These are phyloP conservation scores for Pseudogymnoascus sp. DNA, from an alignment of 2,329 filamentous ascomycete species.

Conservation along the genomic window DNA sequence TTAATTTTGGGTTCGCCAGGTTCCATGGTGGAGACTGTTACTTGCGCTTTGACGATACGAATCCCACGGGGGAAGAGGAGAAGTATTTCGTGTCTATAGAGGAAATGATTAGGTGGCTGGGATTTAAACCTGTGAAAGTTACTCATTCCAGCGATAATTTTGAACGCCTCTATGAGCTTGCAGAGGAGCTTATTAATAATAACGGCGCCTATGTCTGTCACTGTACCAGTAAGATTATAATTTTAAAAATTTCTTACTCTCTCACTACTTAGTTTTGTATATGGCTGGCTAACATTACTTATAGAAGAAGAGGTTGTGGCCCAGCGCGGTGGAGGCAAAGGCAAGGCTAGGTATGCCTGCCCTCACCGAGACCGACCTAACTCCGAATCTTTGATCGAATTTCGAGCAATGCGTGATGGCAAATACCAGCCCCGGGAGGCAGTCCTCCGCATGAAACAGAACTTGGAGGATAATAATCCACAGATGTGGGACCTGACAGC, in stretches of 20 bases:
- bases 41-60: slow-evolving; percentile 86
- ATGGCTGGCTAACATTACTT: background rate
- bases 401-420: slow-evolving; percentile 86
- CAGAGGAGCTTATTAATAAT: slow-evolving; percentile 71
- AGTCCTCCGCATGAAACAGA: slow-evolving; percentile 88
- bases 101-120: slow-evolving; percentile 80
- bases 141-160: slow-evolving; percentile 91
- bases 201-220: slow-evolving; percentile 79
- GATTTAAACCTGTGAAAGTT: slow-evolving; percentile 69
- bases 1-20: slow-evolving; percentile 92
- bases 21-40: slow-evolving; percentile 62
- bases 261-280: no score
- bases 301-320: slow-evolving; percentile 70
- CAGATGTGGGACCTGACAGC: slow-evolving; percentile 96
- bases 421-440: slow-evolving; percentile 81
- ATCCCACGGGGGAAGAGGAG: slow-evolving; percentile 88
- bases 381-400: slow-evolving; percentile 73
- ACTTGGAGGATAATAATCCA: slow-evolving; percentile 74
- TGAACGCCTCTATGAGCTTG: slow-evolving; percentile 74
- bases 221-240: slow-evolving; percentile 44
- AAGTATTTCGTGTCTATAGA: slow-evolving; percentile 79
- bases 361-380: slow-evolving; percentile 66
- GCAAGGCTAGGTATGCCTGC: slow-evolving; percentile 69
- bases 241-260: no score
- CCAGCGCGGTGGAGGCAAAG: slow-evolving; percentile 71